Evolutionary conservation across 805 yeast genomes (phyloP), one percentile per base, ranked within the genome.

Genomic region (Nakazawaea molendinolei): DNA sequence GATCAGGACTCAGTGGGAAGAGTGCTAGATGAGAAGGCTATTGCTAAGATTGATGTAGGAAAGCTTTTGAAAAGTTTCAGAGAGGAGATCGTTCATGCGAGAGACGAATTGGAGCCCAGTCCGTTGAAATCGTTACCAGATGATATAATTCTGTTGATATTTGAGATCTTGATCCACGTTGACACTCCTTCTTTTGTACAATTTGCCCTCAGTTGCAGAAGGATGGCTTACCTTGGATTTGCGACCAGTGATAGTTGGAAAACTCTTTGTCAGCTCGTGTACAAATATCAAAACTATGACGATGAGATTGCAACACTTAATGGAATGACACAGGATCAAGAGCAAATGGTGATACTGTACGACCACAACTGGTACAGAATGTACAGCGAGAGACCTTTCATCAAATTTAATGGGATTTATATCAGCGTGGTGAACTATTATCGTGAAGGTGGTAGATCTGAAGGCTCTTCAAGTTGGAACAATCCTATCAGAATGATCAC

Each of bases 401-500:
- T 89, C 23, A 81, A 90, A 49, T 85, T 74, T 53, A 66, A 76
- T 36, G 98, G 98, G 2, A 69, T 86, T 14, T 90, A 90, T 48
- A 83, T 90, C 16, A 79, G 95, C 48, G 83, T 79, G 14, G 84
- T 89, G 34, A 83, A 83, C 42, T 89, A 87, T 56, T 73, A 82
- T 46, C 71, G 95, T 37, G 86, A 84, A 49, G 97, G 97, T 24
- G 80, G 84, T 3, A 69, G 78, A 34, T 70, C 76, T 7, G 84
- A 75, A 44, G 72, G 78, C 30, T 73, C 84, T 1, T 64, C 66
- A 21, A 69, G 83, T 5, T 76, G 92, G 81, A 57, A 69, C 29
- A 75, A 76, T 42, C 96, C 96, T 2, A 74, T 84, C 15, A 76
- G 85, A 46, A 76, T 86, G 53, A 83, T 90, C 27, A 85, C 96